Conservation (phyloP, 2,329 filamentous ascomycete species). For the Pseudogymnoascus sp. region DNA sequence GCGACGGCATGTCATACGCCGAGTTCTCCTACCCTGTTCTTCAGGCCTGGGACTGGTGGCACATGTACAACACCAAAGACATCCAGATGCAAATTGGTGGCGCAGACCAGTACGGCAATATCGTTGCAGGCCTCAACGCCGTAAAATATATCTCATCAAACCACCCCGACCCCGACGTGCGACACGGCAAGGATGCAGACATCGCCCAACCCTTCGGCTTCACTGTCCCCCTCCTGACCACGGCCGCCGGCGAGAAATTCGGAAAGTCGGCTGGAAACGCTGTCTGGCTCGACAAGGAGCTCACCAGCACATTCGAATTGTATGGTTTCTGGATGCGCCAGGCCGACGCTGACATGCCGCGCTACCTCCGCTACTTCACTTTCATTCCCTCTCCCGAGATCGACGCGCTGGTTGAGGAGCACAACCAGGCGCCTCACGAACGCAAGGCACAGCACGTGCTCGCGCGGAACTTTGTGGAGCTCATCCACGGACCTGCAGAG, state of each 20-base stretch:
- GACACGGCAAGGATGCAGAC: slow-evolving; percentile 35
- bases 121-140: slow-evolving; percentile 79
- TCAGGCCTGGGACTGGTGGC: slow-evolving; percentile 96
- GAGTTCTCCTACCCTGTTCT: slow-evolving; percentile 91
- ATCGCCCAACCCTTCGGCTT: slow-evolving; percentile 61
- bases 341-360: slow-evolving; percentile 72
- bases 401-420: slow-evolving; percentile 55
- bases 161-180: slow-evolving; percentile 42
- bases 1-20: slow-evolving; percentile 87
- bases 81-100: slow-evolving; percentile 87
- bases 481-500: slow-evolving; percentile 64
- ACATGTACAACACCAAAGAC: slow-evolving; percentile 61
- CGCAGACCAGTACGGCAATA: slow-evolving; percentile 94
- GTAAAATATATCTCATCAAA: slow-evolving; percentile 65
- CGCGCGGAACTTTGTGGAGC: slow-evolving; percentile 70
- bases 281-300: slow-evolving; percentile 77
- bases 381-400: slow-evolving; percentile 73
- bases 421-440: slow-evolving; percentile 59
- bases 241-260: slow-evolving; percentile 78
- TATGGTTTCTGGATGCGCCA: slow-evolving; percentile 86
- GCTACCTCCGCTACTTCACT: slow-evolving; percentile 80
- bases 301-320: slow-evolving; percentile 77
- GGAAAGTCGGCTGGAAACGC: slow-evolving; percentile 94
- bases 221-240: slow-evolving; percentile 83
- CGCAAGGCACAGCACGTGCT: slow-evolving; percentile 76